Evolutionary conservation across 108 stramenopile genomes (phyloP), one percentile per base, ranked within the genome.

Genomic region (Aurantiochytrium sp.): DNA sequence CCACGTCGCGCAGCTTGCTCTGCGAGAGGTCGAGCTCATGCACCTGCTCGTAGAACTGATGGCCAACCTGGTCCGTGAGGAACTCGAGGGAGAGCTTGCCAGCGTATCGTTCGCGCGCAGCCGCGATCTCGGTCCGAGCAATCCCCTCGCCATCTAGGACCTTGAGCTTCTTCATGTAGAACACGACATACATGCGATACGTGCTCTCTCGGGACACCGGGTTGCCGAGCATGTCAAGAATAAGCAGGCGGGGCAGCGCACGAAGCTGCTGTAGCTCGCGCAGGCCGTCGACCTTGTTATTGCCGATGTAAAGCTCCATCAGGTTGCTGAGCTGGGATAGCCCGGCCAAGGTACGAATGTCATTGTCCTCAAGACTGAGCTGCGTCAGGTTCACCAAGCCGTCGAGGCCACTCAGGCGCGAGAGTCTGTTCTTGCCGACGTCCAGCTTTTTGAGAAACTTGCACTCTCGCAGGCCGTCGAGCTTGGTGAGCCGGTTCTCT

Each of bases 281-380:
- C 24, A 87, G 34, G 10, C 86, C 69, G 39, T 42, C 24, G 32
- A 92, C 48, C 52, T 86, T 53, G 37, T 92, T 92, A 55, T 92
- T 91, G 32, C 91, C 91, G 12, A 88, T 86, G 90, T 92, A 92
- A 27, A 92, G 50, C 87, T 92, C 91, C 91, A 92, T 89, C 55
- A 92, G 81, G 32, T 24, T 45, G 17, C 21, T 22, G 21, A 90
- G 27, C 4, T 48, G 52, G 6, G 48, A 22, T 45, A 92, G n/a
- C 15, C 88, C 88, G 37, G 68, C 50, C 42, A 92, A 55, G 15
- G 87, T 55, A 4, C 32, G 68, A 2, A 87, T 69, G 22, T 87
- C 65, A 86, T 92, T 92, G 69, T 85, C 59, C 88, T 92, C 91
- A 21, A 92, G 68, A 10, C 86, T 87, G 3, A 92, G 89, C 85